Percentiles rank a stretch among this genome's conserved stretches.
phyloP scores from a whole-genome alignment of 495 filamentous ascomycete genomes.

The Tuber calosporum region DNA sequence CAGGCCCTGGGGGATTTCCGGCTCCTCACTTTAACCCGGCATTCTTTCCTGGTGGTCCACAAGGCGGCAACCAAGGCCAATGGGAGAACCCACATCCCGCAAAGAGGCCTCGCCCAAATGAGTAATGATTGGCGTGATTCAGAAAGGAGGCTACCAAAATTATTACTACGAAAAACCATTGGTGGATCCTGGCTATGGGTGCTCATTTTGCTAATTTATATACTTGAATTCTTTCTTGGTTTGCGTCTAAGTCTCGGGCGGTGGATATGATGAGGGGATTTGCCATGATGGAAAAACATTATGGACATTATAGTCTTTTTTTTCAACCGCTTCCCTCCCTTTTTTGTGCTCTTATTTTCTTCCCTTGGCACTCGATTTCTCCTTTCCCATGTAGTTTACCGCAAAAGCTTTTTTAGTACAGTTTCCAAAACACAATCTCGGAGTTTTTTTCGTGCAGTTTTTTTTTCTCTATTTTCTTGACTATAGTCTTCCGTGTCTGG shows the following conservation, averaged over 20 bases:
- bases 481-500: neutral
- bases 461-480: neutral
- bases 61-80: constrained; percentile 38
- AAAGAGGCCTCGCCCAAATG: constrained; percentile 40
- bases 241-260: neutral
- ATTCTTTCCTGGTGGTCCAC: constrained; percentile 56
- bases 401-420: constrained; percentile 26
- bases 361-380: constrained; percentile 11
- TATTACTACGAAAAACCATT: neutral
- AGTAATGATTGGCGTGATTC: constrained; percentile 15
- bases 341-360: constrained; percentile 9
- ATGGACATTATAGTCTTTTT: constrained; percentile 10
- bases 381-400: constrained; percentile 34
- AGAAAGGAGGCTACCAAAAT: neutral
- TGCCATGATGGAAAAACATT: neutral
- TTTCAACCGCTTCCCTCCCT: constrained; percentile 17
- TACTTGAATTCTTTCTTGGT: neutral
- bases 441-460: neutral
- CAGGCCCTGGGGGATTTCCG: constrained; percentile 40
- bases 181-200: neutral
- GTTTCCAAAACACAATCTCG: constrained; percentile 4
- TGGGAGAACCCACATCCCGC: constrained; percentile 40
- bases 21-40: constrained; percentile 66
- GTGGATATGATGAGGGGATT: neutral
- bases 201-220: neutral